Evolutionary conservation across 345 rosid species (phyloP).

Genomic region (Melaleuca quinquenervia): DNA sequence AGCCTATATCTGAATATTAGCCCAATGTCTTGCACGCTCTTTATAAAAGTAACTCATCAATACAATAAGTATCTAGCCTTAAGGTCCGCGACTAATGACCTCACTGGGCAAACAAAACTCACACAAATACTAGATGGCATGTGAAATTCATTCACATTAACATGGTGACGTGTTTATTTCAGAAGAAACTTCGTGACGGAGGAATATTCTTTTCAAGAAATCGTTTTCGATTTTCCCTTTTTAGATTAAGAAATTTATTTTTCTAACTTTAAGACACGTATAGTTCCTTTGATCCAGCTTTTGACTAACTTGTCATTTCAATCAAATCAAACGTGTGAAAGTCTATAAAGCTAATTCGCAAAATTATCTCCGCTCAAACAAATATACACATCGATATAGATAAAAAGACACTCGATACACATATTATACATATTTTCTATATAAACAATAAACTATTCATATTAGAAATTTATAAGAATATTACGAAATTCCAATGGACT

Average conservation of each 20-base stretch:
- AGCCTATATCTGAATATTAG: no score
- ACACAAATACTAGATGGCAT: background rate
- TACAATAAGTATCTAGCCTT: background rate
- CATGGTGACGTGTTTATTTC: background rate
- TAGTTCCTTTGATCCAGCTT: background rate
- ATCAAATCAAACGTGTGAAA: rapidly evolving
- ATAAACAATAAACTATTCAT: no score
- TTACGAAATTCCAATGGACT: background rate
- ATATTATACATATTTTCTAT: background rate
- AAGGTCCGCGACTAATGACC: background rate
- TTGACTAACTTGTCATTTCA: background rate
- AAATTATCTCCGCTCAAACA: background rate
- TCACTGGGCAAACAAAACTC: background rate
- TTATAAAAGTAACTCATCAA: no score
- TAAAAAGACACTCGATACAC: background rate
- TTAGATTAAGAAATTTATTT: background rate
- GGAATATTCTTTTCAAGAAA: background rate
- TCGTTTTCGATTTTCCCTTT: background rate
- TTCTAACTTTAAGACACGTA: background rate
- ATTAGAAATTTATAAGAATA: background rate
- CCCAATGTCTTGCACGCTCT: no score
- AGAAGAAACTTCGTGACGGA: rapidly evolving
- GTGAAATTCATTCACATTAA: background rate
- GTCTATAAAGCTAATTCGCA: rapidly evolving
- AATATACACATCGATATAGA: background rate